Base-by-base conservation (phyloP, 2,329 filamentous ascomycete species). In the Clonostachys solani region DNA sequence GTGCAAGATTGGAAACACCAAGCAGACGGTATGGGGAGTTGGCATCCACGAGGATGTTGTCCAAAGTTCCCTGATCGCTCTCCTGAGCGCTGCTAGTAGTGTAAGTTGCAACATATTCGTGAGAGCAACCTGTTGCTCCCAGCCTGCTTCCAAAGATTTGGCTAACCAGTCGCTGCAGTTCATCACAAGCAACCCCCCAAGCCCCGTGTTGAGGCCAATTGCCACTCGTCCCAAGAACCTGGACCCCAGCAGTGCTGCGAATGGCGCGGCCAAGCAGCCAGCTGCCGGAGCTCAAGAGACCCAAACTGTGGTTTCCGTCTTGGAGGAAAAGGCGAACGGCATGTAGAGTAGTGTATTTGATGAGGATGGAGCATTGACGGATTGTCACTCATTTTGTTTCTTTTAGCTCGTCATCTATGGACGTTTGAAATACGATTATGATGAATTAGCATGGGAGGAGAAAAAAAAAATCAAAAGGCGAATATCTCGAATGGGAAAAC, bases 41-140 rank as follows among this genome's bases (percentile, higher is more conserved):
- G 91, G 89, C 34, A 89, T 96, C 56, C 89, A 96, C 64, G 86
- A 92, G 64, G 92, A 96, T 73, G 89, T 95, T 49, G 89, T 95
- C 15, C 89, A 95, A 66, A 90, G 87, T 58, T 91, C 86, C 67
- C 78, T 96, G 60, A 88, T 91, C 62, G 92, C 92, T 47, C 75
- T 96, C 56, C 74, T 96, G 62, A 87, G 85, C 57, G 92, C 92
- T 45, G 91, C 91, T 47, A 89, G 84, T 66, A 92, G 87, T 59
- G 90, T 95, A 75, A 81, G 87, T 78, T 51, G 87, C 60, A 90
- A 95, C 74, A 80, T 87, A 78, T 50, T 49, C 44, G 9, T 29
- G 35, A 7, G 15, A 33, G 6, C 12, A 7, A 5, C 33, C 40
- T 8, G n/a, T 29, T 18, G 3, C 33, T 47, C 18, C 42, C 46